Evolutionary conservation across 106 monocot species (phyloP).

Genomic region (Alisma plantagoaquatica): DNA sequence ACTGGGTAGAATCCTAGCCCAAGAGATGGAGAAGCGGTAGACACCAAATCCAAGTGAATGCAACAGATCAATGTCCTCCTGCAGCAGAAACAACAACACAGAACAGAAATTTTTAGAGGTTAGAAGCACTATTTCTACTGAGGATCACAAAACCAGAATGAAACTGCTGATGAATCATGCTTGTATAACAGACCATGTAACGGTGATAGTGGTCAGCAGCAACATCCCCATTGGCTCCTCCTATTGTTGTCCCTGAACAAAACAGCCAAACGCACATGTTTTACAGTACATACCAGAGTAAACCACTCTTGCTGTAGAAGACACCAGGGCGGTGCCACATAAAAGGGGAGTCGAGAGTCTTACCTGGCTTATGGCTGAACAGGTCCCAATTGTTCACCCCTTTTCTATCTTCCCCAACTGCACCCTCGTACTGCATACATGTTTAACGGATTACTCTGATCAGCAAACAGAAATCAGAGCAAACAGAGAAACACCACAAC

Average conservation of each 20-base stretch:
- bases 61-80: slow-evolving; percentile 40
- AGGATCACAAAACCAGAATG: no score
- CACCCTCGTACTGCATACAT: neutral
- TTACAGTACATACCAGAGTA: no score
- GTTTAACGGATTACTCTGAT: neutral
- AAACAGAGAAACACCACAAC: neutral
- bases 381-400: neutral
- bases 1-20: slow-evolving; percentile 57
- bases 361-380: neutral
- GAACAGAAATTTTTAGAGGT: neutral
- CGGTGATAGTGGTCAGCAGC: slow-evolving; percentile 40
- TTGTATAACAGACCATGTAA: slow-evolving; percentile 15
- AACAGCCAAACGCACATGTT: no score
- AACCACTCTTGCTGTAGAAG: no score
- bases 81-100: neutral
- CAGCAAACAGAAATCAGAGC: neutral
- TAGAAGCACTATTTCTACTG: no score
- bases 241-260: neutral
- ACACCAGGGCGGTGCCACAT: no score
- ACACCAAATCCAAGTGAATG: slow-evolving; percentile 32
- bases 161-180: neutral
- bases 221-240: slow-evolving; percentile 19
- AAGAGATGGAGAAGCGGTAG: slow-evolving; percentile 49
- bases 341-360: neutral
- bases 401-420: neutral